phyloP scores from a whole-genome alignment of 2,329 filamentous ascomycete species.

The Fusarium hainanense region DNA sequence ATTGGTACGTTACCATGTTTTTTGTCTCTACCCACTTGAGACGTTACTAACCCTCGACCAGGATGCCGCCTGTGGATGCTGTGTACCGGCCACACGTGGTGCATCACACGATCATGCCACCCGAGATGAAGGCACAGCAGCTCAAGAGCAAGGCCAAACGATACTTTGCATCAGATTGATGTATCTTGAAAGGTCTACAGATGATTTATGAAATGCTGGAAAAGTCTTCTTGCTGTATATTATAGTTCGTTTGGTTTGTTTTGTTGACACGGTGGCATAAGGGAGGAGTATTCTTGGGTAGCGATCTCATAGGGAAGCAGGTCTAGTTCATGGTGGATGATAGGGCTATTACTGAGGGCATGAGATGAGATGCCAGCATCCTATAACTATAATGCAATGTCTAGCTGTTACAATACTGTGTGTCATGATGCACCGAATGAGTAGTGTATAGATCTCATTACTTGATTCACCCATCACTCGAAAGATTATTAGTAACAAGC shows the following conservation, averaged over 20 bases:
- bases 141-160: constrained; percentile 74
- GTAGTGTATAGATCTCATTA: background rate
- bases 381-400: constrained; percentile 29
- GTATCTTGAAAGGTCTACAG: background rate
- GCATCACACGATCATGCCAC: constrained; percentile 81
- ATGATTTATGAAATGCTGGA: constrained; percentile 41
- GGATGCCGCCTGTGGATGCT: constrained; percentile 89
- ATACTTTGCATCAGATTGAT: constrained; percentile 75
- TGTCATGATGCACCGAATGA: background rate
- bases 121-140: constrained; percentile 76
- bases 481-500: background rate
- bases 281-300: constrained; percentile 25
- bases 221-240: constrained; percentile 34
- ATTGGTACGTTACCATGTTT: constrained; percentile 68
- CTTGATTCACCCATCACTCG: background rate
- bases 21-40: background rate
- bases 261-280: background rate
- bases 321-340: constrained; percentile 8
- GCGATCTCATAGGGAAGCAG: constrained; percentile 8
- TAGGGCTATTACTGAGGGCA: constrained; percentile 17
- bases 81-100: constrained; percentile 93
- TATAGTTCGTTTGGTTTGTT: constrained; percentile 6
- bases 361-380: constrained; percentile 35
- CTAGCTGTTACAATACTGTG: background rate
- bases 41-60: constrained; percentile 42